phyloP scores from a whole-genome alignment of 1,139 yeast species.

The Geotrichum klebahnii region DNA sequence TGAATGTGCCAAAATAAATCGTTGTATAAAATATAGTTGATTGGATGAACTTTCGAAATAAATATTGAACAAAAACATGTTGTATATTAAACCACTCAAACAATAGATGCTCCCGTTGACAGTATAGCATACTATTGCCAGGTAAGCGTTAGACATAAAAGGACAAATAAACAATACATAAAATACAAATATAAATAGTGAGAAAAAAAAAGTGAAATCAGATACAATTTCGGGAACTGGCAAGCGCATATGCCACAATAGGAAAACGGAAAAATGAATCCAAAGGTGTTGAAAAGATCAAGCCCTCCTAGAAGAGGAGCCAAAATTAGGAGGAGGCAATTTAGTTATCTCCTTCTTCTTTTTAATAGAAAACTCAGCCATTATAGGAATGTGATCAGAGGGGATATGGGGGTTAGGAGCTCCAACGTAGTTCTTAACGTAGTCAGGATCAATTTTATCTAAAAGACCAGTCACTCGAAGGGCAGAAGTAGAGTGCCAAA shows the following conservation, averaged over 20 bases:
- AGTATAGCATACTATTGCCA: too few species aligned
- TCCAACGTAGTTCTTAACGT: slow-evolving; percentile 74
- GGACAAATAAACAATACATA: too few species aligned
- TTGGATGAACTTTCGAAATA: too few species aligned
- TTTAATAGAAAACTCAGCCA: slow-evolving; percentile 70
- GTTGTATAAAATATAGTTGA: too few species aligned
- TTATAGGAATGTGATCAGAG: slow-evolving; percentile 86
- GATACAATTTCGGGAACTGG: not conserved
- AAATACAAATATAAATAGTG: not conserved
- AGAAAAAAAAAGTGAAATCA: not conserved
- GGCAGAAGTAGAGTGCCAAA: slow-evolving; percentile 83
- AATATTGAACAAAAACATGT: too few species aligned
- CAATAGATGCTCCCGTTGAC: too few species aligned
- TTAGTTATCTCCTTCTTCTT: slow-evolving; percentile 41
- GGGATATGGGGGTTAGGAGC: slow-evolving; percentile 93
- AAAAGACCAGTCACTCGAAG: slow-evolving; percentile 79
- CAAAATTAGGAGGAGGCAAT: slow-evolving; percentile 33
- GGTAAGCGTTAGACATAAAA: too few species aligned
- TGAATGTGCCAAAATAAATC: too few species aligned
- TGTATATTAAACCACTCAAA: too few species aligned
- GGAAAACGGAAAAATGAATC: not conserved
- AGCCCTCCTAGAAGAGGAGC: slow-evolving; percentile 19
- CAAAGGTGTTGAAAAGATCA: not conserved
- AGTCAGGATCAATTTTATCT: slow-evolving; percentile 78
- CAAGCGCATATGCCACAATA: not conserved